A percentile compares a stretch with the other conserved stretches of the same genome.
These are phyloP conservation scores for Smittium culicis DNA, from an alignment of 371 early-diverging fungal species.

Conservation along the genomic window DNA sequence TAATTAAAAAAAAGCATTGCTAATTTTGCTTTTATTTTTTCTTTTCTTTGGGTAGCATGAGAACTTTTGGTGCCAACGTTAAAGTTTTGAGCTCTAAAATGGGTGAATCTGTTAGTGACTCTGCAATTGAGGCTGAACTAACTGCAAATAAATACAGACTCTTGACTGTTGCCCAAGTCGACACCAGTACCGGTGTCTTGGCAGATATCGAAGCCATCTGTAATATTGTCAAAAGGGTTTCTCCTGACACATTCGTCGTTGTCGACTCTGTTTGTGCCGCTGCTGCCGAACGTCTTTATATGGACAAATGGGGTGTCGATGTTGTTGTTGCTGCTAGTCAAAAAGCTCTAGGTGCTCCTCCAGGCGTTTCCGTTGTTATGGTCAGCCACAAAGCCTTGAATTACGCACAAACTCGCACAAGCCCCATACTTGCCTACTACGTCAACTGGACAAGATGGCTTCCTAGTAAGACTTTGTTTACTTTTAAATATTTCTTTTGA, in stretches of 20 bases:
- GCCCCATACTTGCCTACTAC: slow-evolving; percentile 57
- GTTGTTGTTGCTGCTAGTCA: slow-evolving; percentile 83
- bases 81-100: slow-evolving; percentile 51
- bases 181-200: slow-evolving; percentile 90
- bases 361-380: slow-evolving; percentile 71
- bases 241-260: slow-evolving; percentile 77
- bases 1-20: background rate
- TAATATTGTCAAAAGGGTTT: slow-evolving; percentile 51
- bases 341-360: slow-evolving; percentile 87
- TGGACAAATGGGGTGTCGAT: slow-evolving; percentile 86
- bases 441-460: slow-evolving; percentile 74
- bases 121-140: slow-evolving; percentile 38
- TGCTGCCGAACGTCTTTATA: slow-evolving; percentile 80
- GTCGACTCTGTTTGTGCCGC: slow-evolving; percentile 94
- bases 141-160: slow-evolving; percentile 56
- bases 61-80: slow-evolving; percentile 75
- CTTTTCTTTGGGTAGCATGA: slow-evolving; percentile 44
- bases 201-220: slow-evolving; percentile 66
- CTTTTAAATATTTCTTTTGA: slow-evolving; percentile 34
- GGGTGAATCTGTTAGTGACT: slow-evolving; percentile 44
- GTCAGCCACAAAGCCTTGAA: slow-evolving; percentile 56
- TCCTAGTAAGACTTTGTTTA: slow-evolving; percentile 34
- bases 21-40: background rate
- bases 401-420: slow-evolving; percentile 53
- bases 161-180: slow-evolving; percentile 87